Percentiles rank a stretch among this genome's conserved stretches.
Conservation (phyloP, 1,284 basidiomycete species). For the Papiliotrema flavescens region DNA sequence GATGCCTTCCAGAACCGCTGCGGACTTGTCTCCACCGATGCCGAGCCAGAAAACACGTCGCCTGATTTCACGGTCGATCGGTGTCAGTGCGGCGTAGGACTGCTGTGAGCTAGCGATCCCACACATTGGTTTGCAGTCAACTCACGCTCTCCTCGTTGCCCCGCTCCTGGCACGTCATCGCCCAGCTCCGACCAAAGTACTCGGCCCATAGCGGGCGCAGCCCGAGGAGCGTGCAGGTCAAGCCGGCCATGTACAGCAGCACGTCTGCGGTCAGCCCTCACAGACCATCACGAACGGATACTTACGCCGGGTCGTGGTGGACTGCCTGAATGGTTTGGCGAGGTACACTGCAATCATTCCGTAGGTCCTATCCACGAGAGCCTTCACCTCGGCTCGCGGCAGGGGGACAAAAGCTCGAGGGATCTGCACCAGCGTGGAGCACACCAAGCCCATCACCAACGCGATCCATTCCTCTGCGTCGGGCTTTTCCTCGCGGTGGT, state of each 20-base stretch:
- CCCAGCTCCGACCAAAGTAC: neutral
- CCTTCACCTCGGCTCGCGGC: slow-evolving; percentile 31
- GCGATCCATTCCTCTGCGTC: slow-evolving; percentile 65
- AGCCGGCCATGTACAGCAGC: neutral
- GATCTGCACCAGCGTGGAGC: slow-evolving; percentile 65
- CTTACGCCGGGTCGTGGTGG: slow-evolving; percentile 2
- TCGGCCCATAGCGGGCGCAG: neutral
- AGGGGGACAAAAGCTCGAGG: slow-evolving; percentile 35
- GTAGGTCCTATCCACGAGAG: slow-evolving; percentile 22
- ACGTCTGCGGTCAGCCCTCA: too few relatives aligned
- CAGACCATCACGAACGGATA: neutral
- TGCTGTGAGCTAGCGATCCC: neutral
- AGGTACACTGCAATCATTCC: neutral
- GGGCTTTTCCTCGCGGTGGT: slow-evolving; percentile 74
- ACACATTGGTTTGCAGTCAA: neutral
- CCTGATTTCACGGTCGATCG: slow-evolving; percentile 77
- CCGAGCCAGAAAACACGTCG: slow-evolving; percentile 79
- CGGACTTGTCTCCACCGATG: slow-evolving; percentile 84
- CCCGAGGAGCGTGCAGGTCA: neutral
- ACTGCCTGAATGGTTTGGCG: neutral
- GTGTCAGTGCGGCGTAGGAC: slow-evolving; percentile 32
- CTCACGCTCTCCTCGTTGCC: slow-evolving; percentile 61
- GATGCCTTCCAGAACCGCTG: slow-evolving; percentile 68
- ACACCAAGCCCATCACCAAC: slow-evolving; percentile 76
- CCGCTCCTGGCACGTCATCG: slow-evolving; percentile 57